Percentiles rank a stretch among this genome's conserved stretches.
These are phyloP conservation scores for Psilocybe azurescens DNA, from an alignment of 768 basidiomycete genomes.

Conservation along the genomic window DNA sequence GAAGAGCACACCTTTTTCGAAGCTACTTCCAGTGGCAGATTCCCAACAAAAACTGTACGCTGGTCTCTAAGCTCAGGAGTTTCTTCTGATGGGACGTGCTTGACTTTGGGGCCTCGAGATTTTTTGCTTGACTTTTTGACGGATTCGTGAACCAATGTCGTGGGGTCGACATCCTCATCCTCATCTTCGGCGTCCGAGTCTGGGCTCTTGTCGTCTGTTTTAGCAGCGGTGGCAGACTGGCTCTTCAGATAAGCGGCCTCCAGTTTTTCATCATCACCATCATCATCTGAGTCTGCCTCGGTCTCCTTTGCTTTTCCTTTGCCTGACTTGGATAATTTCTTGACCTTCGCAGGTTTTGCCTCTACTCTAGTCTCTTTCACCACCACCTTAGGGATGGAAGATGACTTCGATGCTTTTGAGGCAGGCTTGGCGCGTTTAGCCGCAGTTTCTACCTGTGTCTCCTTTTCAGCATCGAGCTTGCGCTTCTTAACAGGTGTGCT, in stretches of 20 bases:
- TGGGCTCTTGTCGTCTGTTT: conserved; percentile 10
- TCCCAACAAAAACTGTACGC: conserved; percentile 92
- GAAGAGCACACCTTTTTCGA: conserved; percentile 68
- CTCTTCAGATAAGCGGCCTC: conserved; percentile 37
- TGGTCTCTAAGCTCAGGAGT: conserved; percentile 74
- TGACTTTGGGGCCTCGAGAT: conserved; percentile 39
- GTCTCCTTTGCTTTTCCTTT: conserved; percentile 25
- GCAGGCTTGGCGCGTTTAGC: conserved; percentile 33
- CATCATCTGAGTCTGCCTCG: conserved; percentile 26
- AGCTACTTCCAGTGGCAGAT: conserved; percentile 78
- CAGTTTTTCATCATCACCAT: conserved; percentile 37
- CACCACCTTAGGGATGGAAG: conserved; percentile 8
- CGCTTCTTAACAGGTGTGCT: conserved; percentile 32
- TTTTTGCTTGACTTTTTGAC: conserved; percentile 41
- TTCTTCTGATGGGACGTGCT: conserved; percentile 70
- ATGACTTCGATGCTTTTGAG: conserved; percentile 7
- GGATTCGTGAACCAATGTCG: conserved; percentile 68
- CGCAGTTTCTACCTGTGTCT: conserved; percentile 8
- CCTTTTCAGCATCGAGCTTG: conserved; percentile 31
- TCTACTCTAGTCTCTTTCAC: conserved; percentile 8
- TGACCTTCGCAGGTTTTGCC: conserved; percentile 20
- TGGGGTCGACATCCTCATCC: conserved; percentile 24
- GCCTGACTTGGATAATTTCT: conserved; percentile 10
- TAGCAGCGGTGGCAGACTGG: not conserved
- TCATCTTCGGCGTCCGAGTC: conserved; percentile 16